Conservation (phyloP, 2,329 filamentous ascomycete species). For the Shiraia bambusicola region DNA sequence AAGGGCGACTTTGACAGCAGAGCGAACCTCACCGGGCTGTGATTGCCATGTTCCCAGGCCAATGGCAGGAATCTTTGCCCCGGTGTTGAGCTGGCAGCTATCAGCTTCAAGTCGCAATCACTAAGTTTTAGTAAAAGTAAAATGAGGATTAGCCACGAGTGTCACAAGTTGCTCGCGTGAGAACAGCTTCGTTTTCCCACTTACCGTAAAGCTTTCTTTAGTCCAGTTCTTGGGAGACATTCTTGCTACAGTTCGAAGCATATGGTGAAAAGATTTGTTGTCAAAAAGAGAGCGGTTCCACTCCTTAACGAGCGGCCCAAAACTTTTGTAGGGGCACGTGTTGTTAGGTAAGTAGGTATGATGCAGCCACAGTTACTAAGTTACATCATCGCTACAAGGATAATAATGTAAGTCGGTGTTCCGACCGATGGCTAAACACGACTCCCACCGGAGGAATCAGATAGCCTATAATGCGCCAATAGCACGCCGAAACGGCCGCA, state of each 20-base stretch:
- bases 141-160: not conserved
- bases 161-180: not conserved
- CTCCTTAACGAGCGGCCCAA: not conserved
- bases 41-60: slow-evolving; percentile 82
- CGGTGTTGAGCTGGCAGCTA: slow-evolving; percentile 47
- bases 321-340: slow-evolving; percentile 4
- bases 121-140: not conserved
- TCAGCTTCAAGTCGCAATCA: slow-evolving; percentile 1
- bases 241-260: slow-evolving; percentile 31
- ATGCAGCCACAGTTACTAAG: slow-evolving; percentile 8
- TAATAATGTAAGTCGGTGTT: not conserved
- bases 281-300: not conserved
- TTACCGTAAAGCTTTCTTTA: slow-evolving; percentile 37
- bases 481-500: slow-evolving; percentile 1
- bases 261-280: slow-evolving; percentile 8
- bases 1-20: slow-evolving; percentile 71
- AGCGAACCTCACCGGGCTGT: slow-evolving; percentile 64
- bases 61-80: slow-evolving; percentile 74
- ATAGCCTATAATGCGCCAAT: slow-evolving; percentile 7
- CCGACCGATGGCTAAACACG: not conserved
- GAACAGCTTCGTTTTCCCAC: not conserved
- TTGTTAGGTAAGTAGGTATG: too few species aligned
- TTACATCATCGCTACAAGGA: slow-evolving; percentile 10
- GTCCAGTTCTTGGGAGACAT: slow-evolving; percentile 40
- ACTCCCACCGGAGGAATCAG: slow-evolving; percentile 2